Evolutionary conservation across 2,329 filamentous ascomycete genomes (phyloP).

Genomic region (Parastagonospora avenae): DNA sequence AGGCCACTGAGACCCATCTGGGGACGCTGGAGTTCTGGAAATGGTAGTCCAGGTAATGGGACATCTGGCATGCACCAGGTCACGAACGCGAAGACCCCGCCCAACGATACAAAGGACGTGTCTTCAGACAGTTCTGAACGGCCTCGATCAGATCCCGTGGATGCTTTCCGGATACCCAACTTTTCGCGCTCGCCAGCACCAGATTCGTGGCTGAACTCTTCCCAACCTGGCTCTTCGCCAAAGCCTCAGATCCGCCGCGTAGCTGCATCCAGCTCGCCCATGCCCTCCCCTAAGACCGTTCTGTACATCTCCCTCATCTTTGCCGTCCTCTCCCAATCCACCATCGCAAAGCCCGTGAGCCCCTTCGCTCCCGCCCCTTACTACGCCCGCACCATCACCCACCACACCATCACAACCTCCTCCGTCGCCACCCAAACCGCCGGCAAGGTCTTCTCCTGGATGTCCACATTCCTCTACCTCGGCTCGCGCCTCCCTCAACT

Average conservation of each 20-base stretch:
- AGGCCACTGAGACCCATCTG: constrained; percentile 50
- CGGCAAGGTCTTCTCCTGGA: constrained; percentile 54
- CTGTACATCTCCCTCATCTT: constrained; percentile 54
- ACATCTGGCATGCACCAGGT: constrained; percentile 37
- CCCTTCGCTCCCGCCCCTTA: constrained; percentile 29
- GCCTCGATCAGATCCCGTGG: constrained; percentile 36
- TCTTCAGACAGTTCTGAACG: constrained; percentile 19
- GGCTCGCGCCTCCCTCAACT: constrained; percentile 60
- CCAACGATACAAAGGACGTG: constrained; percentile 16
- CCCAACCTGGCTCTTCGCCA: constrained; percentile 23
- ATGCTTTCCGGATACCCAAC: constrained; percentile 45
- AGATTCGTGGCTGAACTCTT: constrained; percentile 31
- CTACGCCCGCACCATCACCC: constrained; percentile 15
- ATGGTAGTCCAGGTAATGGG: constrained; percentile 18
- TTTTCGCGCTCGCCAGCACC: constrained; percentile 41
- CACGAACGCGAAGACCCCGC: constrained; percentile 2
- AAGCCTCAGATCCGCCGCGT: constrained; percentile 40
- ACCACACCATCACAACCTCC: constrained; percentile 7
- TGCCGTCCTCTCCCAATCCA: constrained; percentile 49
- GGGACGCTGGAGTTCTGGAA: constrained; percentile 29
- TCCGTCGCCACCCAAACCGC: constrained; percentile 28
- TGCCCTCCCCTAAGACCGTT: constrained; percentile 53
- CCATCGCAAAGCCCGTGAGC: constrained; percentile 33
- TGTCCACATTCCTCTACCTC: constrained; percentile 49
- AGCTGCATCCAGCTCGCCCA: constrained; percentile 48